Conservation (phyloP, 495 filamentous ascomycete genomes). For the Trichoderma gamsii region DNA sequence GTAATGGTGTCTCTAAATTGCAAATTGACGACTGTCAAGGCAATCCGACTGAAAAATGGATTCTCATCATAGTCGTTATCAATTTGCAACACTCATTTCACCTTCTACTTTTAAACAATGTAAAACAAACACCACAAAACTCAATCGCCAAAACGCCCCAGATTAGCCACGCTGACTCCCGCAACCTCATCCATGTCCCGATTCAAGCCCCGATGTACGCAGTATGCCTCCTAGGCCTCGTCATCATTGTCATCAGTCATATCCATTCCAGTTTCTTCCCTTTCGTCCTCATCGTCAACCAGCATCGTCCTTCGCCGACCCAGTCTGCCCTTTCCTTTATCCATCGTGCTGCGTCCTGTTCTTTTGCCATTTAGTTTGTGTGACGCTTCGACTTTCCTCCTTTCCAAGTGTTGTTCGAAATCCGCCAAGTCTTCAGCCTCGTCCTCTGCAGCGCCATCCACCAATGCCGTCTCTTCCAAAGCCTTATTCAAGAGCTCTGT, state of each 20-base stretch:
- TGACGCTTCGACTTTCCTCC: constrained; percentile 9
- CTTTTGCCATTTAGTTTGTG: constrained; percentile 4
- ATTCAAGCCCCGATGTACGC: constrained; percentile 1
- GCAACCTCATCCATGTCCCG: constrained; percentile 3
- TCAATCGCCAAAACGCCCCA: constrained; percentile 11
- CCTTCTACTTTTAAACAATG: neutral
- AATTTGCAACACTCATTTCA: too few species aligned
- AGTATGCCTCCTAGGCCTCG: neutral
- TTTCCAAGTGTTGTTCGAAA: constrained; percentile 16
- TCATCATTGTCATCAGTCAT: constrained; percentile 21
- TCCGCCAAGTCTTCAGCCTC: constrained; percentile 17
- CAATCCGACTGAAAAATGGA: too few species aligned
- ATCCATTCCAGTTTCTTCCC: constrained; percentile 17
- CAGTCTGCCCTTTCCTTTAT: constrained; percentile 18
- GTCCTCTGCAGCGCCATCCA: constrained; percentile 24
- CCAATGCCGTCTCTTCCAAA: constrained; percentile 58
- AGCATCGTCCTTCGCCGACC: constrained; percentile 10
- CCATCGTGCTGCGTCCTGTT: neutral
- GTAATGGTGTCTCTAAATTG: too few species aligned
- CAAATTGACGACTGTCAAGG: too few species aligned
- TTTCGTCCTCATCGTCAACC: neutral
- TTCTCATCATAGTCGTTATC: too few species aligned
- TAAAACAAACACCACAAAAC: neutral
- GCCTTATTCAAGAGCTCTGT: constrained; percentile 70
- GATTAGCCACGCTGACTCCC: constrained; percentile 10